phyloP scores from a whole-genome alignment of 257 asterid species.

The Forsythia viridissima region DNA sequence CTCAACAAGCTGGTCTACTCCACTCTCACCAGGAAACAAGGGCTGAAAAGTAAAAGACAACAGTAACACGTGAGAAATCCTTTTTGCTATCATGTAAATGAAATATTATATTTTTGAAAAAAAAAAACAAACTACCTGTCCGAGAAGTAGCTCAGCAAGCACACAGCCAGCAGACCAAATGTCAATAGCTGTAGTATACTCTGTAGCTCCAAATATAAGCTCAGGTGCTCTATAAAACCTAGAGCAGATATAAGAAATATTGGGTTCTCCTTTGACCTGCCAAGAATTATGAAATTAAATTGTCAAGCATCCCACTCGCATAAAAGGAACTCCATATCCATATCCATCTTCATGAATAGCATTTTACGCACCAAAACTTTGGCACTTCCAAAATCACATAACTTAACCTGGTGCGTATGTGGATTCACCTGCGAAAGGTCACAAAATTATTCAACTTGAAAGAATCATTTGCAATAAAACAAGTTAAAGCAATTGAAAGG shows the following conservation, averaged over 20 bases:
- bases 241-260: slow-evolving; percentile 88
- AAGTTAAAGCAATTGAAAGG: slow-evolving; percentile 3
- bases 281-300: slow-evolving; percentile 23
- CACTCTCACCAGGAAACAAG: slow-evolving; percentile 98
- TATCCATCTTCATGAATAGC: slow-evolving; percentile 2
- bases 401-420: slow-evolving; percentile 77
- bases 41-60: slow-evolving; percentile 53
- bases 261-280: slow-evolving; percentile 89
- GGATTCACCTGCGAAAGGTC: slow-evolving; percentile 68
- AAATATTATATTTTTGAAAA: background rate
- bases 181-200: slow-evolving; percentile 75
- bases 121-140: slow-evolving; percentile 46
- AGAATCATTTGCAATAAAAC: background rate
- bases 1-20: slow-evolving; percentile 98
- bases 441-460: slow-evolving; percentile 16
- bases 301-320: slow-evolving; percentile 13
- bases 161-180: slow-evolving; percentile 93
- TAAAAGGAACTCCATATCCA: slow-evolving; percentile 1
- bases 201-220: slow-evolving; percentile 88
- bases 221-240: slow-evolving; percentile 88
- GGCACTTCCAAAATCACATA: slow-evolving; percentile 90
- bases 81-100: background rate
- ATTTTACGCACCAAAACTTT: slow-evolving; percentile 70
- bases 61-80: background rate
- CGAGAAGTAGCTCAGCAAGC: slow-evolving; percentile 82